Conservation (phyloP, 2,329 filamentous ascomycete species). For the Neonectria neomacrospora region DNA sequence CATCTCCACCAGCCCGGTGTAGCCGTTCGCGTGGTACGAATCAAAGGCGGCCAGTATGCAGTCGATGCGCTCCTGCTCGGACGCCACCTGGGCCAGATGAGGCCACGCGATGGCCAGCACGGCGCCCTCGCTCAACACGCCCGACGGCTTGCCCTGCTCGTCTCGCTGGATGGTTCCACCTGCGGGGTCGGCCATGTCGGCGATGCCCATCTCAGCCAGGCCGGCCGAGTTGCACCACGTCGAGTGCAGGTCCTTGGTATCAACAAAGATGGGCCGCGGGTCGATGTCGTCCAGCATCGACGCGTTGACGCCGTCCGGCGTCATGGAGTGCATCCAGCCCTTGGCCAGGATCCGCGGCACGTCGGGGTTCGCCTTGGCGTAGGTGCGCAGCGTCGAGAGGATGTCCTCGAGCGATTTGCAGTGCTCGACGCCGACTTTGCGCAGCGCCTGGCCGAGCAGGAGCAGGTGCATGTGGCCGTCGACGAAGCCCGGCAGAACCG, state of each 20-base stretch:
- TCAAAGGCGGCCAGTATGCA: constrained; percentile 60
- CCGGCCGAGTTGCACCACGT: constrained; percentile 62
- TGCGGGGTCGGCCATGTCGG: constrained; percentile 54
- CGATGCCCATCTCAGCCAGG: constrained; percentile 56
- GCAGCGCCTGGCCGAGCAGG: constrained; percentile 63
- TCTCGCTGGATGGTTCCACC: constrained; percentile 65
- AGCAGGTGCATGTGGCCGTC: constrained; percentile 69
- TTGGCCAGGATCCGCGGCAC: constrained; percentile 62
- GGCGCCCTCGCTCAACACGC: constrained; percentile 63
- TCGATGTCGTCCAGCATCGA: constrained; percentile 57
- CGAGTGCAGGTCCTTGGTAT: constrained; percentile 62
- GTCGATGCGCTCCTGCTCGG: constrained; percentile 59
- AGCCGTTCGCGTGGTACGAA: constrained; percentile 63
- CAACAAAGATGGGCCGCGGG: constrained; percentile 60
- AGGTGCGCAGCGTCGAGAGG: constrained; percentile 55
- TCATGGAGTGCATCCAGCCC: constrained; percentile 67
- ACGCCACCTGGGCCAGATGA: constrained; percentile 59
- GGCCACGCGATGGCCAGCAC: constrained; percentile 67
- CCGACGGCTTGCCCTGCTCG: constrained; percentile 58
- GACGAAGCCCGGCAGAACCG: constrained; percentile 65
- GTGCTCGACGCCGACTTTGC: constrained; percentile 60
- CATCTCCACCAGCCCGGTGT: constrained; percentile 68
- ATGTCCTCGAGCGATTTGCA: constrained; percentile 64
- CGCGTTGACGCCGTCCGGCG: constrained; percentile 56
- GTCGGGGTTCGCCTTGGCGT: constrained; percentile 59